Percentiles rank a stretch among this genome's conserved stretches.
phyloP scores from a whole-genome alignment of 768 basidiomycete species.

The Amyloporia xantha region DNA sequence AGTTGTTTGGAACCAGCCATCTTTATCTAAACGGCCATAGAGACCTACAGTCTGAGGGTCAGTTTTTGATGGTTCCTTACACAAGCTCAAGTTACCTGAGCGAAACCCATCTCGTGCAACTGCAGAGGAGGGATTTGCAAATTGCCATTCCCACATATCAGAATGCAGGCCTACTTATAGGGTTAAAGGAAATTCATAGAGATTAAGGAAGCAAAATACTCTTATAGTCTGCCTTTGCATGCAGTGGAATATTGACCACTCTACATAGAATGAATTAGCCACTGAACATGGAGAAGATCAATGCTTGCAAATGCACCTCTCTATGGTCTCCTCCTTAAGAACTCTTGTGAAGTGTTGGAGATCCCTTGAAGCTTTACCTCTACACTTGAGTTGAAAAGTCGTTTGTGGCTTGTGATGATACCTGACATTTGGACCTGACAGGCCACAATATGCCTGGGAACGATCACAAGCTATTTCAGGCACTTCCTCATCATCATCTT shows the following conservation, averaged over 20 bases:
- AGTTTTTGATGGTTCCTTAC: no score
- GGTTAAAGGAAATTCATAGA: not conserved
- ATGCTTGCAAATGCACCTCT: conserved; percentile 55
- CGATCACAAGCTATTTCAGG: conserved; percentile 31
- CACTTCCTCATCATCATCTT: not conserved
- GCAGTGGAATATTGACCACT: conserved; percentile 52
- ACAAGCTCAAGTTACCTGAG: conserved; percentile 31
- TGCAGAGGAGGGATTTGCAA: conserved; percentile 52
- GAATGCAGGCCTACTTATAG: conserved; percentile 13
- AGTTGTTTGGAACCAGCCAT: conserved; percentile 60
- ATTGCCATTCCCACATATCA: conserved; percentile 52
- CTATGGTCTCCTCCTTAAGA: conserved; percentile 43
- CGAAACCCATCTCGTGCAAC: conserved; percentile 45
- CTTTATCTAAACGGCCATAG: conserved; percentile 53
- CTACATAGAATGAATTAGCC: no score
- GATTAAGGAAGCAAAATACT: conserved; percentile 26
- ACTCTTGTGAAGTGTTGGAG: conserved; percentile 65
- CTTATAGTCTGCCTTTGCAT: conserved; percentile 56
- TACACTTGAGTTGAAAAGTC: conserved; percentile 40
- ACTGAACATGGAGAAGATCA: no score
- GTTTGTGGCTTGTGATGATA: conserved; percentile 33
- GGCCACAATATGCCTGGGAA: conserved; percentile 28
- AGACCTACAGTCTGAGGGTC: conserved; percentile 34
- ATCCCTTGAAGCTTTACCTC: conserved; percentile 38
- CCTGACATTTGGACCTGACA: conserved; percentile 16